Conservation (phyloP, 2,329 filamentous ascomycete genomes). For the Cercospora brassicicola region DNA sequence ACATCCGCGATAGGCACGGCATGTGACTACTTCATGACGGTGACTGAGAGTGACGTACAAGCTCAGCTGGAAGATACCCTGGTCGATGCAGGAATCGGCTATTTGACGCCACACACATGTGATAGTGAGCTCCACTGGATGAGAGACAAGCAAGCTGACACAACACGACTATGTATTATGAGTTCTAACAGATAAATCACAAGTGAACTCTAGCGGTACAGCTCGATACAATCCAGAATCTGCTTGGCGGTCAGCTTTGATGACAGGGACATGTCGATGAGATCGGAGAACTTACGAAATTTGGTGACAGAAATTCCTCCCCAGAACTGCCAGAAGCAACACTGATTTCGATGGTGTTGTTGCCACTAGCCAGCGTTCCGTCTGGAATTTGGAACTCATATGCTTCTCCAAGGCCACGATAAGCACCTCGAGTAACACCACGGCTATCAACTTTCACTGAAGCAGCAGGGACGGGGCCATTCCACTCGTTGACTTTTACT, state of each 20-base stretch:
- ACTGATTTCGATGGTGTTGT: conserved; percentile 16
- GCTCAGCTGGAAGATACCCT: background rate
- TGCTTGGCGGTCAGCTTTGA: background rate
- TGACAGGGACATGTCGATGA: background rate
- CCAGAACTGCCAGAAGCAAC: conserved; percentile 16
- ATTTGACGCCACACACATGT: background rate
- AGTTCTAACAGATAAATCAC: background rate
- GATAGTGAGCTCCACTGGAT: background rate
- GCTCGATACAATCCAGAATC: conserved; percentile 24
- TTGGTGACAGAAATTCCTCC: conserved; percentile 14
- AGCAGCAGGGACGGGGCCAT: conserved; percentile 1
- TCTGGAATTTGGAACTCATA: conserved; percentile 18
- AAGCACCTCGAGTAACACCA: conserved; percentile 22
- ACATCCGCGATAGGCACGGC: background rate
- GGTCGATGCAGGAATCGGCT: background rate
- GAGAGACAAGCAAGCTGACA: background rate
- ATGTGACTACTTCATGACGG: background rate
- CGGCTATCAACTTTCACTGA: conserved; percentile 19
- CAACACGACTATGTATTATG: background rate
- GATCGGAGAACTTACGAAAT: conserved; percentile 17
- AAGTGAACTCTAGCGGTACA: conserved; percentile 7
- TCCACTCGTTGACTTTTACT: conserved; percentile 14
- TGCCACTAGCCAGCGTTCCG: conserved; percentile 9
- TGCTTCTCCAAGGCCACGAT: conserved; percentile 19
- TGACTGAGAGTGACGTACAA: background rate